Base-by-base conservation (phyloP, 257 asterid species). In the Petrea volubilis region DNA sequence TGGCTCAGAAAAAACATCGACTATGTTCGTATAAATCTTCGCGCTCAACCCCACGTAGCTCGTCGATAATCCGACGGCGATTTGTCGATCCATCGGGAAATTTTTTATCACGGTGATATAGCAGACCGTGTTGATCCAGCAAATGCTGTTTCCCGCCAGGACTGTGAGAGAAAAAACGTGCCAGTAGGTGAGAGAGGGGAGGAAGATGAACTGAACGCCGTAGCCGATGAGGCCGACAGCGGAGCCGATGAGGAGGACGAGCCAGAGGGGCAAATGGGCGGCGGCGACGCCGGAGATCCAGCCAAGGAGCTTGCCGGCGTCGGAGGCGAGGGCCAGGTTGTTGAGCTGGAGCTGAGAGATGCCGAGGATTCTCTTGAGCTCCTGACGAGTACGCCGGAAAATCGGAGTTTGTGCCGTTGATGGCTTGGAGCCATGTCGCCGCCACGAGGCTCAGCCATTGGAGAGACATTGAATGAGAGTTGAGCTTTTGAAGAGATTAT, bases 41-140 rank as follows among this genome's bases (percentile, higher is more conserved):
- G 96, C 92, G 44, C 87, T 82, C 50, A 91, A 13, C 1, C 97
- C 95, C 10, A 83, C 79, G 41, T 91, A 91, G 56, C 96, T 89
- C 0, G 97, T 91, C 0, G 96, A 86, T 40, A 89, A 33, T 0
- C 97, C 97, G 6, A 85, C 84, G 1, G 95, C 92, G 23, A 87
- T 75, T 73, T 89, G 93, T 0, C 89, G 84, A 21, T 92, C 92
- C 33, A 80, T 52, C 0, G 95, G 95, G 79, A 92, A 92, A 25
- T 92, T 89, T 3, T 68, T 79, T 2, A 92, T 89, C 13, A 86
- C 72, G 2, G 89, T 60, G 1, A 86, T 57, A 70, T 87, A 84
- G 25, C 83, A 82, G 17, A 84, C 96, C 0, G 95, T 91, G 82
- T 91, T 91, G 49, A 89, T 84, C 97, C 97, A 91, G 58, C 93